These are phyloP conservation scores for Prunus persica DNA, from an alignment of 306 rosid species.

Conservation along the genomic window Prunus_persica_NCBIv2 NC_034016.1:12905001-12905500, in stretches of 20 bases:
- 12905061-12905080: not conserved
- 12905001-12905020: not conserved
- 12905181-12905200: not conserved
- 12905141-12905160: constrained; percentile 4
- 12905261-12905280: not conserved
- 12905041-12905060: not conserved
- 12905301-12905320: not conserved
- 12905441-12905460: no score
- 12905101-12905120: not conserved
- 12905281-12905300: not conserved
- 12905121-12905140: not conserved
- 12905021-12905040: not conserved
- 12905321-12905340: not conserved
- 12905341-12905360: not conserved
- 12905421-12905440: not conserved
- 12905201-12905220: not conserved
- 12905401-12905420: not conserved
- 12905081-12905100: not conserved
- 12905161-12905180: constrained; percentile 4
- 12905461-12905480: not conserved
- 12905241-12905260: not conserved
- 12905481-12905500: constrained; percentile 34
- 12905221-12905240: not conserved
- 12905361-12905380: not conserved
- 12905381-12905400: not conserved